Evolutionary conservation across 768 basidiomycete genomes (phyloP).

Genomic region (Mycena galopus): DNA sequence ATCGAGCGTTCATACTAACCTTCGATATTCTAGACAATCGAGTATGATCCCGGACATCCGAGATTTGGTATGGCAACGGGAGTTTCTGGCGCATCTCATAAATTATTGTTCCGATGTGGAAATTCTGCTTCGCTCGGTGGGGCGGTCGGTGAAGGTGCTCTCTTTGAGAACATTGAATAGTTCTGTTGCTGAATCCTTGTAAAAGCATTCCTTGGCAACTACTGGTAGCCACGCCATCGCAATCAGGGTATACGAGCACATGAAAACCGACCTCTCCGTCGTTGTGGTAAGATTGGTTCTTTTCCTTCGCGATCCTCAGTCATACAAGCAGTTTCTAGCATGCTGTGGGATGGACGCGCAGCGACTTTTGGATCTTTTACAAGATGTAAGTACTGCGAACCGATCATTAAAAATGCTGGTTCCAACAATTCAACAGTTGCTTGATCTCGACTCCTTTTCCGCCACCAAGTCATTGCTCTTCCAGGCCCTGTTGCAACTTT

Average conservation of each 20-base stretch:
- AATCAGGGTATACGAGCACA: background rate
- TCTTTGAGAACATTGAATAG: no score
- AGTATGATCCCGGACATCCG: background rate
- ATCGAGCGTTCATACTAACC: background rate
- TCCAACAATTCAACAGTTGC: background rate
- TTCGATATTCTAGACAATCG: no score
- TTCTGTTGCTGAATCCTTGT: no score
- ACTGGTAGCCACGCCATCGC: no score
- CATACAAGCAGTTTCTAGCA: background rate
- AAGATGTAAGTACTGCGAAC: background rate
- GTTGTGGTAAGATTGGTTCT: background rate
- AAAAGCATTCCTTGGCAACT: no score
- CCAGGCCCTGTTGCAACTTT: constrained; percentile 1
- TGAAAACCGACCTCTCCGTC: background rate
- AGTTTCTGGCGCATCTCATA: no score
- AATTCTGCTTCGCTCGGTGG: no score
- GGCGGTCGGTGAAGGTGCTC: no score
- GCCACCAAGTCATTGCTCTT: background rate
- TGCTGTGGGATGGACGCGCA: background rate
- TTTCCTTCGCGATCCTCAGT: background rate
- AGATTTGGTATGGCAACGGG: no score
- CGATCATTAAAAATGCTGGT: no score
- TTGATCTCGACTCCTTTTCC: background rate
- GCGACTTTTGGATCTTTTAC: constrained; percentile 1
- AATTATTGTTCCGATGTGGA: no score